Evolutionary conservation across 2,329 filamentous ascomycete genomes (phyloP).

Genomic region (Alternaria alternata): DNA sequence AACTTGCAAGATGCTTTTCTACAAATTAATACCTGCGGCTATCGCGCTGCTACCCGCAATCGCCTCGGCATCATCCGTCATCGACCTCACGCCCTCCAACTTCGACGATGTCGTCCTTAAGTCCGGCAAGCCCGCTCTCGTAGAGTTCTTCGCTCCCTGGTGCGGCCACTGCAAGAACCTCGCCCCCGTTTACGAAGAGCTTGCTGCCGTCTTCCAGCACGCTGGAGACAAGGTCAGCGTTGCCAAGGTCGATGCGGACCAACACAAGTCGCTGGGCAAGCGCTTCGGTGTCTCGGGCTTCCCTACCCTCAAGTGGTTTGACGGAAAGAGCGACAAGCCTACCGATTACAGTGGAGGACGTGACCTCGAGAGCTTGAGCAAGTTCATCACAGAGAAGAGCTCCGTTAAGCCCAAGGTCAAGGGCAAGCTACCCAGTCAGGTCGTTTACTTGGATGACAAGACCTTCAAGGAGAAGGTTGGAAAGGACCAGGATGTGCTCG

Average conservation of each 20-base stretch:
- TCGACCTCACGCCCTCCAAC: conserved; percentile 88
- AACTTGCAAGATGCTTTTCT: conserved; percentile 43
- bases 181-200: conserved; percentile 92
- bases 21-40: conserved; percentile 40
- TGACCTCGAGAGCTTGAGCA: conserved; percentile 83
- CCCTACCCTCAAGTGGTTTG: conserved; percentile 97
- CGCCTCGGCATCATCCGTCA: conserved; percentile 77
- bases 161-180: conserved; percentile 99
- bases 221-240: conserved; percentile 81
- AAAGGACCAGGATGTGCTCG: conserved; percentile 85
- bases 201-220: conserved; percentile 76
- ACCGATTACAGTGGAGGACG: conserved; percentile 86
- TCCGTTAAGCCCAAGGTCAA: conserved; percentile 81
- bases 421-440: conserved; percentile 74
- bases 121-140: conserved; percentile 92
- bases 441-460: conserved; percentile 80
- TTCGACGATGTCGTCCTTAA: conserved; percentile 91
- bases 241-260: conserved; percentile 95
- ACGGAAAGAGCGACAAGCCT: conserved; percentile 88
- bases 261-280: conserved; percentile 83
- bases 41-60: conserved; percentile 45
- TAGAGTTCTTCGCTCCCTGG: conserved; percentile 99
- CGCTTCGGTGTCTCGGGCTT: conserved; percentile 91
- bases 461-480: conserved; percentile 82
- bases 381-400: conserved; percentile 87